Conservation (phyloP, 208 protist species). For the Trypanosoma boissoni region DNA sequence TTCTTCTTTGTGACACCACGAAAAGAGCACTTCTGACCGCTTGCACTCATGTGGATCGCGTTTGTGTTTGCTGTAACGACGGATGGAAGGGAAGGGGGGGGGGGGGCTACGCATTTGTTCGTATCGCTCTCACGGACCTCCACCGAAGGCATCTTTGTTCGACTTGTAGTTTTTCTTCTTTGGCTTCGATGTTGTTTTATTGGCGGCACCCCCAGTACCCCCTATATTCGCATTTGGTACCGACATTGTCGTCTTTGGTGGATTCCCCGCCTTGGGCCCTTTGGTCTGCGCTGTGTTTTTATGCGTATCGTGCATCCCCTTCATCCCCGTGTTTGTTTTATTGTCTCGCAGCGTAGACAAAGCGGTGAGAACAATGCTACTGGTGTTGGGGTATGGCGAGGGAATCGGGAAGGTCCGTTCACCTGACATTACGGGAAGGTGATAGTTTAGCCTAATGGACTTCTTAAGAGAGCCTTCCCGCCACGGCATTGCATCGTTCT, state of each 20-base stretch:
- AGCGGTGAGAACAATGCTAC: slow-evolving; percentile 2
- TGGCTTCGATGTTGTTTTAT: slow-evolving; percentile 1
- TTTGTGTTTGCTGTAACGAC: slow-evolving; percentile 1
- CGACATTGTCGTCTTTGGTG: slow-evolving; percentile 2
- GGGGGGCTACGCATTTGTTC: no score
- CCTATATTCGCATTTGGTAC: background rate
- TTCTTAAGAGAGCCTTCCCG: slow-evolving; percentile 14
- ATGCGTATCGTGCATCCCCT: slow-evolving; percentile 1
- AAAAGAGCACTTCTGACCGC: slow-evolving; percentile 22
- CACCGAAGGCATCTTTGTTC: background rate
- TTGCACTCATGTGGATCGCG: slow-evolving; percentile 11
- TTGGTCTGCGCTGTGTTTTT: slow-evolving; percentile 3
- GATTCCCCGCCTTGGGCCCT: background rate
- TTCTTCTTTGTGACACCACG: slow-evolving; percentile 23
- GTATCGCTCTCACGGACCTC: background rate
- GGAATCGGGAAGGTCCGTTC: background rate
- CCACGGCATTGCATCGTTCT: background rate
- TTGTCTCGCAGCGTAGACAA: slow-evolving; percentile 13
- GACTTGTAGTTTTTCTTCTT: slow-evolving; percentile 22
- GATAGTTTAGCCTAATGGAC: slow-evolving; percentile 7
- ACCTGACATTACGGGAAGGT: slow-evolving; percentile 13
- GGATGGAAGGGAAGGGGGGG: no score
- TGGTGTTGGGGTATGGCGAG: slow-evolving; percentile 1
- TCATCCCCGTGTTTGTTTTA: slow-evolving; percentile 6
- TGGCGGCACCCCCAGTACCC: background rate